These are phyloP conservation scores for Actinomucor elegans DNA, from an alignment of 371 early-diverging fungal genomes.

Conservation along the genomic window DNA sequence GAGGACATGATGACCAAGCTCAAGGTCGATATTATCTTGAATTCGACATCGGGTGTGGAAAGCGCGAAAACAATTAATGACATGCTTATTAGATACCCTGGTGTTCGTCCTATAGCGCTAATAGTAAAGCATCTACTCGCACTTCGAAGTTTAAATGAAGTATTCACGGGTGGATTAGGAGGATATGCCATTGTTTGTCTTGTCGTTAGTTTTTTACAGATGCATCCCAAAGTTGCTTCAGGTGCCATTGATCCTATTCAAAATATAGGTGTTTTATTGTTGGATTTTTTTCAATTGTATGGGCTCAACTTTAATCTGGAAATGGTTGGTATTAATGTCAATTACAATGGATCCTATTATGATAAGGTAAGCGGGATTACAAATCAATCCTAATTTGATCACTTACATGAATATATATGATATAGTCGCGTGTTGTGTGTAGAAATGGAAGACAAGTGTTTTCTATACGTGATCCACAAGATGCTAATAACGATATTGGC, in stretches of 20 bases:
- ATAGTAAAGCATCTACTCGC: conserved; percentile 84
- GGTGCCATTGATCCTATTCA: conserved; percentile 63
- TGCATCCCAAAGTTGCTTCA: conserved; percentile 82
- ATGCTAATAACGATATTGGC: conserved; percentile 61
- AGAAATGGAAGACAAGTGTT: conserved; percentile 28
- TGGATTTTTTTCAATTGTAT: conserved; percentile 96
- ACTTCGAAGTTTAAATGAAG: conserved; percentile 82
- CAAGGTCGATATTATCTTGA: conserved; percentile 85
- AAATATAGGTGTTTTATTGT: conserved; percentile 89
- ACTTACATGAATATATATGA: no score
- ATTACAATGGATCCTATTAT: conserved; percentile 60
- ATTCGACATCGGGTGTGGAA: conserved; percentile 68
- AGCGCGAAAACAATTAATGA: conserved; percentile 61
- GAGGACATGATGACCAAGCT: conserved; percentile 68
- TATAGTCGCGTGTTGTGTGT: conserved; percentile 5
- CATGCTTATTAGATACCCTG: conserved; percentile 56
- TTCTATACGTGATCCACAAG: conserved; percentile 64
- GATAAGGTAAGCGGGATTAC: conserved; percentile 36
- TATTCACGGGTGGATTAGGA: conserved; percentile 91
- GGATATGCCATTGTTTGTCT: conserved; percentile 89
- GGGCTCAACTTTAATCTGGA: conserved; percentile 78
- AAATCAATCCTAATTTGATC: no score
- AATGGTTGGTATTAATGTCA: conserved; percentile 68
- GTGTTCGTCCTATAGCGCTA: conserved; percentile 69
- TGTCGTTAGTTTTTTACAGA: conserved; percentile 84